Evolutionary conservation across 2,329 filamentous ascomycete species (phyloP).

Genomic region (Exophiala xenobiotica): DNA sequence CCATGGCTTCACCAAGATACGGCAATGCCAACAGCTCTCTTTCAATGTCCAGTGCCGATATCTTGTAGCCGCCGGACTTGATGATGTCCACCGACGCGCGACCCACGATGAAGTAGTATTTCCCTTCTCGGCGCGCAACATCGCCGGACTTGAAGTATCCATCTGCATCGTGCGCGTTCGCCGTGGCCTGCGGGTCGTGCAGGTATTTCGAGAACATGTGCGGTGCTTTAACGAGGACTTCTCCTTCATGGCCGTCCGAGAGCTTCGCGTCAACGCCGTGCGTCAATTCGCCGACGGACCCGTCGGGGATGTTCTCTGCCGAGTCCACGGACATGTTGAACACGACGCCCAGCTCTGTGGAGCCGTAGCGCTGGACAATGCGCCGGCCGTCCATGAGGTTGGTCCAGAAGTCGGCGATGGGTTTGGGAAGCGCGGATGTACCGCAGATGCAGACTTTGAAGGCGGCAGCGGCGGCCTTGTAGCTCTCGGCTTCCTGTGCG

Average conservation of each 20-base stretch:
- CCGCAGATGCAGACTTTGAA: slow-evolving; percentile 33
- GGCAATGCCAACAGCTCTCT: slow-evolving; percentile 47
- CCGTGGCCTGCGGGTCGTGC: slow-evolving; percentile 35
- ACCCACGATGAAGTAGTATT: slow-evolving; percentile 48
- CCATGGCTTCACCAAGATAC: slow-evolving; percentile 50
- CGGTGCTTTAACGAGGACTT: slow-evolving; percentile 44
- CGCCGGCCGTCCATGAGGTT: slow-evolving; percentile 40
- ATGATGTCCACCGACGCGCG: slow-evolving; percentile 51
- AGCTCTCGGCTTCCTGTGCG: slow-evolving; percentile 34
- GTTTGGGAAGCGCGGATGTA: slow-evolving; percentile 51
- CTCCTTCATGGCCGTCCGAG: slow-evolving; percentile 49
- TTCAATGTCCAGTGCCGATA: slow-evolving; percentile 52
- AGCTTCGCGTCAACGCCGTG: slow-evolving; percentile 44
- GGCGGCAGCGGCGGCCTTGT: slow-evolving; percentile 42
- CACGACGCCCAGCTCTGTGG: slow-evolving; percentile 46
- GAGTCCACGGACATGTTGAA: slow-evolving; percentile 43
- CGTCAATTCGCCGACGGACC: slow-evolving; percentile 38
- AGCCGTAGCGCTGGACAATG: slow-evolving; percentile 47
- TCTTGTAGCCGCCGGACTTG: slow-evolving; percentile 54
- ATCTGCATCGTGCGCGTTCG: slow-evolving; percentile 32
- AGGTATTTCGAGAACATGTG: slow-evolving; percentile 45
- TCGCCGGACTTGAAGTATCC: slow-evolving; percentile 47
- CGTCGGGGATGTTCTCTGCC: slow-evolving; percentile 28
- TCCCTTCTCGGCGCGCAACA: slow-evolving; percentile 31
- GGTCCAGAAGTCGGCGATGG: slow-evolving; percentile 54